Evolutionary conservation across 2,329 filamentous ascomycete genomes (phyloP).

Genomic region (Xylogone sp.): DNA sequence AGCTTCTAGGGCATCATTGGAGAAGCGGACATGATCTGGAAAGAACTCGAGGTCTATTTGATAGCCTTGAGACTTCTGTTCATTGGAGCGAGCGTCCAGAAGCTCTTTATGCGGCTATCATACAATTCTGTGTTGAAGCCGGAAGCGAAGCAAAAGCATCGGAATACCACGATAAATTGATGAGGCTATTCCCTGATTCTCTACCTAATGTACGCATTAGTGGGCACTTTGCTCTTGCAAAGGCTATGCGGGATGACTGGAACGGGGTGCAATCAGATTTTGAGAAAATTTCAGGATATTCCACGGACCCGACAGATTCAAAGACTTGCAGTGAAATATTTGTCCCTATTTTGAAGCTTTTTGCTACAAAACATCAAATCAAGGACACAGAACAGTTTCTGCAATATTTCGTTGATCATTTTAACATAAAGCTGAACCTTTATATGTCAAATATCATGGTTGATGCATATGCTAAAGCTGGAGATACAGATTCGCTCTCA

Average conservation of each 20-base stretch:
- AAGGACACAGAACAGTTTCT: slow-evolving; percentile 24
- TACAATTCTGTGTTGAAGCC: slow-evolving; percentile 27
- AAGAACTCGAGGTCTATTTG: slow-evolving; percentile 18
- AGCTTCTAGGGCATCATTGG: slow-evolving; percentile 23
- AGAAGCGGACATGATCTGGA: slow-evolving; percentile 19
- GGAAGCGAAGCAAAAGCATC: slow-evolving; percentile 16
- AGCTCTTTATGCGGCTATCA: slow-evolving; percentile 23
- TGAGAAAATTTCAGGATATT: slow-evolving; percentile 13
- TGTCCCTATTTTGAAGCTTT: slow-evolving; percentile 24
- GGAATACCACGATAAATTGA: slow-evolving; percentile 16
- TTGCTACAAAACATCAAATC: slow-evolving; percentile 19
- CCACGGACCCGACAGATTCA: slow-evolving; percentile 1
- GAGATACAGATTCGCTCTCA: slow-evolving; percentile 22
- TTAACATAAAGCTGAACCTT: slow-evolving; percentile 15
- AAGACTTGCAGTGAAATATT: slow-evolving; percentile 18
- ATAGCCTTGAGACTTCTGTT: slow-evolving; percentile 14
- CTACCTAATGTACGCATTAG: slow-evolving; percentile 18
- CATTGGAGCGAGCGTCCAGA: slow-evolving; percentile 13
- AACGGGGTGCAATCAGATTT: slow-evolving; percentile 21
- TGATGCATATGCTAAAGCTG: slow-evolving; percentile 18
- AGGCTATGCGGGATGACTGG: slow-evolving; percentile 26
- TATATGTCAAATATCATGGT: slow-evolving; percentile 21
- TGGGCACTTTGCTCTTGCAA: slow-evolving; percentile 27
- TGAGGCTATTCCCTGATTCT: not conserved
- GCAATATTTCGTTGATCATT: slow-evolving; percentile 14